Conservation (phyloP, 192 early-diverging fungal species). For the Anaeromyces robustus region DNA sequence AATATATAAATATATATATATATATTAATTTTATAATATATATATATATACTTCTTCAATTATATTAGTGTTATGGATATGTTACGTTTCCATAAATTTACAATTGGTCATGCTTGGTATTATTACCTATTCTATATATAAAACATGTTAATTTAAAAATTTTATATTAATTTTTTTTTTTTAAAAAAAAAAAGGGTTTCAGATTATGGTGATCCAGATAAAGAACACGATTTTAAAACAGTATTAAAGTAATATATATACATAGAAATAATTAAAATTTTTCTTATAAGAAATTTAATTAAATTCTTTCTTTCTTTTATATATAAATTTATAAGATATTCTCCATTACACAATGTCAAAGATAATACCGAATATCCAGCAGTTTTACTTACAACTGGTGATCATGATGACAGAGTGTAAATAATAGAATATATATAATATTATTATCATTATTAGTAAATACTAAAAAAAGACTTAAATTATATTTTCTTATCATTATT, state of each 20-base stretch:
- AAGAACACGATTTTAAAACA: conserved; percentile 46
- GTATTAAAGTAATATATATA: conserved; percentile 15
- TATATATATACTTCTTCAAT: neutral
- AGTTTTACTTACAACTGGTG: conserved; percentile 39
- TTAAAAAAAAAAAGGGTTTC: conserved; percentile 24
- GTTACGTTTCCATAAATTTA: conserved; percentile 64
- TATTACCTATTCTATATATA: no score
- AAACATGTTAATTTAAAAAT: no score
- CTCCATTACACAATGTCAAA: conserved; percentile 53
- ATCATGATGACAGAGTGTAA: conserved; percentile 54
- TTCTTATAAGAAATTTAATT: no score
- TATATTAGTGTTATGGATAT: conserved; percentile 48
- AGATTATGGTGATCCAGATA: conserved; percentile 17
- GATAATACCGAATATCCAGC: conserved; percentile 32
- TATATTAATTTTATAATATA: neutral
- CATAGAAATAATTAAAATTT: no score
- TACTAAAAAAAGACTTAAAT: no score
- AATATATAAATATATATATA: no score
- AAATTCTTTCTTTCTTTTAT: neutral
- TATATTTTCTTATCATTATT: neutral
- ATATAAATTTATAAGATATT: conserved; percentile 15
- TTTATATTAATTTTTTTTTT: conserved; percentile 16
- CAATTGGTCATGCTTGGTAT: conserved; percentile 52
- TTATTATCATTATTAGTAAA: no score
- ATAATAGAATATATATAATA: conserved; percentile 1